Evolutionary conservation across 331 rosid species (phyloP), one percentile per base, ranked within the genome.

Genomic region (Acacia concinna): DNA sequence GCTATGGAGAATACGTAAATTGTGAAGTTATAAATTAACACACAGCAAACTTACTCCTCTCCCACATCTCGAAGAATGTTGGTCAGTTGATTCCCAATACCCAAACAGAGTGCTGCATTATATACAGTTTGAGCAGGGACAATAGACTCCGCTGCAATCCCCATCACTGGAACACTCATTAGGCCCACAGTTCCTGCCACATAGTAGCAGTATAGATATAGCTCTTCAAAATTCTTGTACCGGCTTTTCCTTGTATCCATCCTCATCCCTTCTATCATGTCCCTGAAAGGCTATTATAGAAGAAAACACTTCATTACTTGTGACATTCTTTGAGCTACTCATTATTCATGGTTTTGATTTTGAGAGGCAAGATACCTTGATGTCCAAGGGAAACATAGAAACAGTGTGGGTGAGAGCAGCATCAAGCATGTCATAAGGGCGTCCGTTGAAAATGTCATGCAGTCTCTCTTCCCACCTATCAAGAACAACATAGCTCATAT

Each of bases 31-130:
- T 38, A 64, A 56, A n/a, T 8, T 0, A 10, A 27, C 23, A 3
- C 10, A 27, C 20, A 3, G 34, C 27, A 28, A 73, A 83, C 97
- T 83, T 86, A 92, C 98, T 94, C 98, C 77, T 94, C 97, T 2
- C 97, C 97, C 0, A 94, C 98, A 78, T 94, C 98, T 86, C 98
- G 87, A 43, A 94, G 97, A 72, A 94, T 94, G 79, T 94, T 92
- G 20, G 97, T 91, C 43, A 91, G 88, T 79, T 94, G 97, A 77
- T 94, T 94, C 74, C 98, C 98, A 12, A 91, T 87, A 17, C 97
- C 98, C 78, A 92, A 81, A 74, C 88, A 83, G 49, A 92, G 85
- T 68, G 98, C 97, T 69, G 94, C 83, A 78, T 84, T 77, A 41
- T 86, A 82, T 73, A 90, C 75, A 52, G 80, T 81, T 41, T 90